Percentiles rank a stretch among this genome's conserved stretches.
phyloP scores from a whole-genome alignment of 2,329 filamentous ascomycete genomes.

The Pseudopyricularia javanii region DNA sequence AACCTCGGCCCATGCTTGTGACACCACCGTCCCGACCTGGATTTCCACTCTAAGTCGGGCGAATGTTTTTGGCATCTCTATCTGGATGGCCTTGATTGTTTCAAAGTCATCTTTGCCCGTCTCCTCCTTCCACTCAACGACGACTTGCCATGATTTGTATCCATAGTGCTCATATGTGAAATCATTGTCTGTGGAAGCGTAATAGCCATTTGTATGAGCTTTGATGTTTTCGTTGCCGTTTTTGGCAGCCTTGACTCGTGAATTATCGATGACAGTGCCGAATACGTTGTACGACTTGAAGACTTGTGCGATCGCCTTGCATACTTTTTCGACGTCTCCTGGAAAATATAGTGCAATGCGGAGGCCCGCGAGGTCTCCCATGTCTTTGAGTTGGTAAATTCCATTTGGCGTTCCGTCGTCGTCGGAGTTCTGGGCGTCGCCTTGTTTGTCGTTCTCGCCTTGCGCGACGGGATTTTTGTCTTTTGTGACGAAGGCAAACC shows the following conservation, averaged over 20 bases:
- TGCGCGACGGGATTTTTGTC: background rate
- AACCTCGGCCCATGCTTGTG: background rate
- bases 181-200: background rate
- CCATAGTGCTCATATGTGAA: background rate
- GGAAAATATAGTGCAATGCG: background rate
- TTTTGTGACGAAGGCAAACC: background rate
- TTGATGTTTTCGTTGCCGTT: background rate
- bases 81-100: no score
- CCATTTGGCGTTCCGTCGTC: background rate
- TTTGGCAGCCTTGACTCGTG: background rate
- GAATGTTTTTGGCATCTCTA: background rate
- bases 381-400: background rate
- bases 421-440: background rate
- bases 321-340: background rate
- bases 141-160: background rate
- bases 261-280: background rate
- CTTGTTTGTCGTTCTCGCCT: background rate
- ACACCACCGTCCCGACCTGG: background rate
- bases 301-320: background rate
- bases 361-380: background rate
- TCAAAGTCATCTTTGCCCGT: no score
- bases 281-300: background rate
- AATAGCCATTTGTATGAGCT: background rate
- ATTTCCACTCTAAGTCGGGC: background rate
- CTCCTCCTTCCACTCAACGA: background rate